Evolutionary conservation across 176 grass and related monocot species (phyloP), one percentile per base, ranked within the genome.

Genomic region (Musa beccarii): DNA sequence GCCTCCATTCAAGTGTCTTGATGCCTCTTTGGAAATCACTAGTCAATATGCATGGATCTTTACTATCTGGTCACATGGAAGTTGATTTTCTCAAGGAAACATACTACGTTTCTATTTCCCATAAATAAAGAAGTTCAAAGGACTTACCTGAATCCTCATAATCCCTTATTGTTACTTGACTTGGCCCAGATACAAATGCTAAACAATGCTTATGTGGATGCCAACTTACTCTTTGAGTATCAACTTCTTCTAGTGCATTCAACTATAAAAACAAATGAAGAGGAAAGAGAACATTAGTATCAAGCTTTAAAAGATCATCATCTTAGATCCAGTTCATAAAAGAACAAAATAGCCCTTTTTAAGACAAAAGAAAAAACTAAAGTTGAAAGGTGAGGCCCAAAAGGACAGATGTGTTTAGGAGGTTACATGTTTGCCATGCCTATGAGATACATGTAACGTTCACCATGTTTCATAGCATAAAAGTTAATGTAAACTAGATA

Each of bases 1-100:
- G 90, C 79, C 90, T 93, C 94, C 94, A 98, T 57, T 82, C 90
- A 54, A 98, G 76, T 76, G 90, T 76, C 83, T 86, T 93, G 68
- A 91, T 80, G 61, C 89, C 84, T 78, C 66, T 87, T 84, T 90
- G 93, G 69, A 77, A 83, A 65, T 91, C 90, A 22, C 84, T 98
- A 23, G 82, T 87, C 75, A 98, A 83, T 81, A 93, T 74, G 69
- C 76, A 89, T 17, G 83, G 77, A 79, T 98, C 94, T 98, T 98
- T 98, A 74, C 81, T 59, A 84, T 93, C 94, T 98, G 80, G 53
- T 26, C 9, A 65, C 51, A 83, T 21, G 22, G 24, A 75, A 16
- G 75, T 73, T 15, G 23, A 22, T 13, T 13, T 74, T 84, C 77
- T 76, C 16, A 77, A 59, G 0, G 54, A 79, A 20, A 16, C 63